phyloP scores from a whole-genome alignment of 768 basidiomycete species.

The Boletus pseudopeckii region DNA sequence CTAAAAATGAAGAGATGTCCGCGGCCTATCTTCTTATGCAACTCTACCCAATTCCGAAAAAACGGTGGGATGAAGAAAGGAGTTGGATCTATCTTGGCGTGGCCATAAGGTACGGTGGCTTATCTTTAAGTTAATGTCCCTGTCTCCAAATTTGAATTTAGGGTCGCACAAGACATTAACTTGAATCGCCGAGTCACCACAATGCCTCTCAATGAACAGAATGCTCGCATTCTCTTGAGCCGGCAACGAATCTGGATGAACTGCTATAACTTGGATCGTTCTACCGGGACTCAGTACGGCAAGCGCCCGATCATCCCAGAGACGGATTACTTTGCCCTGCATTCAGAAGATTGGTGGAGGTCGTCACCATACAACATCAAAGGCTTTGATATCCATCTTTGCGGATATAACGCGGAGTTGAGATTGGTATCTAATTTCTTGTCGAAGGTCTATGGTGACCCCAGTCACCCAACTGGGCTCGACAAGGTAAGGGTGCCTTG shows the following conservation, averaged over 20 bases:
- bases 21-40: constrained; percentile 80
- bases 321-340: constrained; percentile 70
- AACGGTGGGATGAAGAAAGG: constrained; percentile 86
- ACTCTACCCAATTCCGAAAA: constrained; percentile 70
- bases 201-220: constrained; percentile 73
- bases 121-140: neutral
- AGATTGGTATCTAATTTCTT: constrained; percentile 60
- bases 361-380: constrained; percentile 64
- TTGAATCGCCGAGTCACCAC: constrained; percentile 74
- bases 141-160: constrained; percentile 29
- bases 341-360: constrained; percentile 69
- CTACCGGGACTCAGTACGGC: constrained; percentile 84
- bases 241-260: constrained; percentile 88
- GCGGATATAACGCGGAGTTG: constrained; percentile 73
- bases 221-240: constrained; percentile 84
- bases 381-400: constrained; percentile 78
- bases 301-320: constrained; percentile 78
- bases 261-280: constrained; percentile 89
- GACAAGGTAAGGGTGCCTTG: constrained; percentile 51
- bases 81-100: constrained; percentile 88
- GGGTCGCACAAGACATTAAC: constrained; percentile 87
- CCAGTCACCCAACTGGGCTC: constrained; percentile 67
- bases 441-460: constrained; percentile 67
- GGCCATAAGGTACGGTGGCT: constrained; percentile 65
- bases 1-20: constrained; percentile 80